These are phyloP conservation scores for Mrakia frigida DNA, from an alignment of 768 basidiomycete genomes.

Conservation along the genomic window DNA sequence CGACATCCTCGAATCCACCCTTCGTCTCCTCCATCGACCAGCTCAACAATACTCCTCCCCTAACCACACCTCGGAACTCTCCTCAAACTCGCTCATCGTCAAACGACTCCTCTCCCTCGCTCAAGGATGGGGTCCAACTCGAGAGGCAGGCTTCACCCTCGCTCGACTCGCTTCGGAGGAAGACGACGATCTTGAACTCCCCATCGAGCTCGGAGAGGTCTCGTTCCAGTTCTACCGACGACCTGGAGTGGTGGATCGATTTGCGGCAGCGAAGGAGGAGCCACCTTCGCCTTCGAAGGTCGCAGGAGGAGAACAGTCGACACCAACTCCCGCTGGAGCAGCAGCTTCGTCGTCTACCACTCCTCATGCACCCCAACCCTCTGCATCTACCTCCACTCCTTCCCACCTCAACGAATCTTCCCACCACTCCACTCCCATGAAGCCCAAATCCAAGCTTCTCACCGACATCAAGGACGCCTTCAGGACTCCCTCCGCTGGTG, in stretches of 20 bases:
- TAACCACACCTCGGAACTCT: slow-evolving; percentile 67
- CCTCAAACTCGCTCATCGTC: slow-evolving; percentile 60
- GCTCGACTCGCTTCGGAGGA: slow-evolving; percentile 57
- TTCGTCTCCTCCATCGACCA: slow-evolving; percentile 83
- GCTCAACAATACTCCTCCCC: slow-evolving; percentile 91
- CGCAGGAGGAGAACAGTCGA: slow-evolving; percentile 26
- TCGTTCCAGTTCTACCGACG: slow-evolving; percentile 42
- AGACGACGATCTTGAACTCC: slow-evolving; percentile 37
- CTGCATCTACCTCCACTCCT: not conserved
- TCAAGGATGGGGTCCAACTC: slow-evolving; percentile 71
- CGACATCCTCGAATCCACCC: slow-evolving; percentile 73
- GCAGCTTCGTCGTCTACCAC: slow-evolving; percentile 47
- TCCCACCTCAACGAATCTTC: not conserved
- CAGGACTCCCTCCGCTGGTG: slow-evolving; percentile 19
- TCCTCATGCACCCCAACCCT: not conserved
- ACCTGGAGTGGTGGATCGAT: slow-evolving; percentile 35
- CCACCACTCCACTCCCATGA: slow-evolving; percentile 19
- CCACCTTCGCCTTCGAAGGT: slow-evolving; percentile 41
- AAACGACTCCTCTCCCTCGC: slow-evolving; percentile 75
- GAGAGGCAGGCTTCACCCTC: slow-evolving; percentile 72
- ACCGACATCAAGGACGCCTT: slow-evolving; percentile 30
- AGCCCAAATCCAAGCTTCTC: slow-evolving; percentile 27
- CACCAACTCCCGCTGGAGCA: slow-evolving; percentile 55
- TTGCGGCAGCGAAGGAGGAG: slow-evolving; percentile 36
- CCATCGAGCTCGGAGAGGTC: slow-evolving; percentile 37